Evolutionary conservation across 768 basidiomycete species (phyloP).

Genomic region (Cystobasidiopsis lactophilus): DNA sequence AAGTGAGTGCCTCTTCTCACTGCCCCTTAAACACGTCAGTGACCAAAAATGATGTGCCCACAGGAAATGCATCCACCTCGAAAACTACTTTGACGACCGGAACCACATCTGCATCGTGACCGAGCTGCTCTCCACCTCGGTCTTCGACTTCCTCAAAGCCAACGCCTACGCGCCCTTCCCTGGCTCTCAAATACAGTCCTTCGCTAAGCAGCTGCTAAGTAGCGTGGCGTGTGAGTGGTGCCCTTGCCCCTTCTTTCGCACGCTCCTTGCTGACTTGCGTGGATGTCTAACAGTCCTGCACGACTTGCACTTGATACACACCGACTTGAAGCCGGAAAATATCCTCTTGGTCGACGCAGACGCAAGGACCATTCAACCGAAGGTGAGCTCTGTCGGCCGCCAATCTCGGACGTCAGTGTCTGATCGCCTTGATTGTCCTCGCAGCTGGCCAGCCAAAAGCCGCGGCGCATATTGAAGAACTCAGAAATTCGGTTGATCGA

Average conservation of each 20-base stretch:
- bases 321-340: slow-evolving; percentile 97
- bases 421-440: background rate
- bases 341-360: slow-evolving; percentile 79
- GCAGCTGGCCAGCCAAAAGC: background rate
- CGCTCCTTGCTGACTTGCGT: slow-evolving; percentile 1
- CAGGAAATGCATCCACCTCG: slow-evolving; percentile 93
- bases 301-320: slow-evolving; percentile 74
- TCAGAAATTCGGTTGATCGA: slow-evolving; percentile 92
- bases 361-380: slow-evolving; percentile 24
- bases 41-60: background rate
- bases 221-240: slow-evolving; percentile 79
- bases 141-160: slow-evolving; percentile 96
- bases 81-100: slow-evolving; percentile 85
- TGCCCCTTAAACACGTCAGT: slow-evolving; percentile 18
- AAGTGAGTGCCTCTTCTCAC: slow-evolving; percentile 43
- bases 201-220: slow-evolving; percentile 70
- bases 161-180: slow-evolving; percentile 94
- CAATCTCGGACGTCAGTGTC: background rate
- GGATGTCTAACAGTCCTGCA: slow-evolving; percentile 47
- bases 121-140: slow-evolving; percentile 84
- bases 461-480: slow-evolving; percentile 51
- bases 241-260: background rate
- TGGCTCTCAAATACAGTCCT: slow-evolving; percentile 83
- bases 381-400: slow-evolving; percentile 17
- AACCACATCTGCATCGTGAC: slow-evolving; percentile 97